A percentile compares a stretch with the other conserved stretches of the same genome.
These are phyloP conservation scores for Sungouiozyma ichnusensis DNA, from an alignment of 805 yeast species.

Conservation along the genomic window DNA sequence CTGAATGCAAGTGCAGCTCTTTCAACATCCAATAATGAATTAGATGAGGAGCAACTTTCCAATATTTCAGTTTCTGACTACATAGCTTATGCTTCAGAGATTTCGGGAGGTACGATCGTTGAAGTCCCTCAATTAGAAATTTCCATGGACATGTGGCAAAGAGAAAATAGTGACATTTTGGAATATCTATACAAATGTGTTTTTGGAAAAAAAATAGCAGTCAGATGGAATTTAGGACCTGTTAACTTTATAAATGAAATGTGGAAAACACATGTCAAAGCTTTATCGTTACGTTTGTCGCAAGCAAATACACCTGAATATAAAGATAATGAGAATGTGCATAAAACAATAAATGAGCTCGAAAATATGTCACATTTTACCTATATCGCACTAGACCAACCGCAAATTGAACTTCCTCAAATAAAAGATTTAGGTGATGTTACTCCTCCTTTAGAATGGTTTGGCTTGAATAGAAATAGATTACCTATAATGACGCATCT, in stretches of 20 bases:
- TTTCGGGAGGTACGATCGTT: constrained; percentile 72
- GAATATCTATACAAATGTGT: constrained; percentile 60
- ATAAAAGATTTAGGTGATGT: constrained; percentile 89
- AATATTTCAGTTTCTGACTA: constrained; percentile 44
- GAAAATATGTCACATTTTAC: constrained; percentile 30
- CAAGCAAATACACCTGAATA: constrained; percentile 21
- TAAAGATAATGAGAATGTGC: constrained; percentile 23
- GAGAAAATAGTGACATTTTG: constrained; percentile 39
- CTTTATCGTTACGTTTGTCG: constrained; percentile 52
- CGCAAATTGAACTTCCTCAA: constrained; percentile 81
- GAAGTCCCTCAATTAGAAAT: constrained; percentile 68
- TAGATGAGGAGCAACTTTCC: constrained; percentile 39
- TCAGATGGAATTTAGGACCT: constrained; percentile 90
- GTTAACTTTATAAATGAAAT: constrained; percentile 83
- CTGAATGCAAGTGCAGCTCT: constrained; percentile 58
- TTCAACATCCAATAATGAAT: constrained; percentile 43
- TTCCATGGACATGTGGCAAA: constrained; percentile 67
- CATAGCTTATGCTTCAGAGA: constrained; percentile 42
- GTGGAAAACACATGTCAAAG: constrained; percentile 77
- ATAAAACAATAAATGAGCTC: constrained; percentile 37
- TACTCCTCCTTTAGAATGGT: constrained; percentile 97
- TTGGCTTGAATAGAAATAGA: constrained; percentile 79
- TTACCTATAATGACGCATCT: constrained; percentile 86
- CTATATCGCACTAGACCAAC: constrained; percentile 56
- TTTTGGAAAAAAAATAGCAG: constrained; percentile 84